These are phyloP conservation scores for Pestalotiopsis sp. DNA, from an alignment of 2,329 filamentous ascomycete species.

Conservation along the genomic window DNA sequence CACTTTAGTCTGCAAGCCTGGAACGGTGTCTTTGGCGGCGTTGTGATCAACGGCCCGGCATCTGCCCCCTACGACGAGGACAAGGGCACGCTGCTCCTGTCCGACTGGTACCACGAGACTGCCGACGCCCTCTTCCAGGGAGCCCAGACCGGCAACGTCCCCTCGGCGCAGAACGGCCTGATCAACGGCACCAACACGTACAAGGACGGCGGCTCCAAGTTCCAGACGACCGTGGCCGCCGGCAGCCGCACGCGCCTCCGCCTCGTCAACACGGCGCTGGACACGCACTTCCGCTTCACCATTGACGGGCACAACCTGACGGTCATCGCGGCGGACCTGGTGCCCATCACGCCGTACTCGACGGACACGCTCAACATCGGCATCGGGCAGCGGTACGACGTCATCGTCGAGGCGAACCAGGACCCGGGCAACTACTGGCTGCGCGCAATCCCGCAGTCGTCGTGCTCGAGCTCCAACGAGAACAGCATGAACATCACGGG, in stretches of 20 bases:
- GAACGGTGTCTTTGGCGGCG: slow-evolving; percentile 61
- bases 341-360: slow-evolving; percentile 55
- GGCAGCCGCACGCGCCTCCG: slow-evolving; percentile 48
- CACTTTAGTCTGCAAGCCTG: slow-evolving; percentile 53
- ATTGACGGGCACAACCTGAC: slow-evolving; percentile 56
- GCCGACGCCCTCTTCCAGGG: slow-evolving; percentile 38
- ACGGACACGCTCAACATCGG: slow-evolving; percentile 45
- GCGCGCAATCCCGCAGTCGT: slow-evolving; percentile 40
- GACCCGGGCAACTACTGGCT: slow-evolving; percentile 45
- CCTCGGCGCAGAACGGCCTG: slow-evolving; percentile 44
- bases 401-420: slow-evolving; percentile 15
- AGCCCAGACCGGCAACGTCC: slow-evolving; percentile 34
- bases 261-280: slow-evolving; percentile 44
- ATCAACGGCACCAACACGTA: slow-evolving; percentile 37
- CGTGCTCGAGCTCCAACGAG: slow-evolving; percentile 33
- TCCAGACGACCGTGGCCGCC: slow-evolving; percentile 39
- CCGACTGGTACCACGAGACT: slow-evolving; percentile 58
- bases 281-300: slow-evolving; percentile 43
- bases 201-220: slow-evolving; percentile 35
- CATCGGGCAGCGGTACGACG: slow-evolving; percentile 38
- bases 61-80: slow-evolving; percentile 65
- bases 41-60: slow-evolving; percentile 65
- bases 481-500: slow-evolving; percentile 9
- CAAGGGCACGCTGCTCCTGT: slow-evolving; percentile 59
- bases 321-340: slow-evolving; percentile 57